Conservation (phyloP, 257 asterid species). For the Pogostemon cablin region DNA sequence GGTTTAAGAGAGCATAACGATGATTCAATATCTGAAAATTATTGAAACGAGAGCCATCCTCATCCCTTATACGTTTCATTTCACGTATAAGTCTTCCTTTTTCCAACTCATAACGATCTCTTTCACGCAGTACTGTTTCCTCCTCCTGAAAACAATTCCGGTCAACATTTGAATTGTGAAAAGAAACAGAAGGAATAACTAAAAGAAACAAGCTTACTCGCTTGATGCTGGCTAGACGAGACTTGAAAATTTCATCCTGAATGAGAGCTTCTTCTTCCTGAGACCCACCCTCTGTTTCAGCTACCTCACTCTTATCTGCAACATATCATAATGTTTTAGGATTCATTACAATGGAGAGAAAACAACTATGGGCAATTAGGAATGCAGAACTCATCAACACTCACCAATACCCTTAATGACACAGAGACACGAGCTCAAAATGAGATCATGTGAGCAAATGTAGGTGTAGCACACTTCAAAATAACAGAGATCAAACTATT, state of each 20-base stretch:
- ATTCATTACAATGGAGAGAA: slow-evolving; percentile 13
- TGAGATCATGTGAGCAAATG: neutral
- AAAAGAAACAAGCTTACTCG: slow-evolving; percentile 59
- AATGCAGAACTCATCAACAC: neutral
- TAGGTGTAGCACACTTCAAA: slow-evolving; percentile 15
- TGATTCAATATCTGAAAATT: slow-evolving; percentile 94
- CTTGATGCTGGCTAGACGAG: slow-evolving; percentile 92
- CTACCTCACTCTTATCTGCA: slow-evolving; percentile 76
- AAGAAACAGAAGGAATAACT: neutral
- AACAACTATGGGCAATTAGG: slow-evolving; percentile 8
- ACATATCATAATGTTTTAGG: slow-evolving; percentile 29
- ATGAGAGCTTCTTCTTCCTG: slow-evolving; percentile 78
- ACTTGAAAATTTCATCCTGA: slow-evolving; percentile 90
- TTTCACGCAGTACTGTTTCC: slow-evolving; percentile 85
- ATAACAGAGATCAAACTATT: neutral
- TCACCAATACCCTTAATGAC: neutral
- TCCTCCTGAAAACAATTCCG: slow-evolving; percentile 71
- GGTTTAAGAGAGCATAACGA: slow-evolving; percentile 95
- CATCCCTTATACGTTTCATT: slow-evolving; percentile 98
- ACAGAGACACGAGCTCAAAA: neutral
- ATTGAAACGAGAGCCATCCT: slow-evolving; percentile 95
- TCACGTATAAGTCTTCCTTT: slow-evolving; percentile 96
- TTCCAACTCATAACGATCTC: slow-evolving; percentile 95
- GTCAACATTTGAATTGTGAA: slow-evolving; percentile 30
- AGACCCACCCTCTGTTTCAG: slow-evolving; percentile 69